These are phyloP conservation scores for Fusarium continuum DNA, from an alignment of 2,329 filamentous ascomycete genomes.

Conservation along the genomic window DNA sequence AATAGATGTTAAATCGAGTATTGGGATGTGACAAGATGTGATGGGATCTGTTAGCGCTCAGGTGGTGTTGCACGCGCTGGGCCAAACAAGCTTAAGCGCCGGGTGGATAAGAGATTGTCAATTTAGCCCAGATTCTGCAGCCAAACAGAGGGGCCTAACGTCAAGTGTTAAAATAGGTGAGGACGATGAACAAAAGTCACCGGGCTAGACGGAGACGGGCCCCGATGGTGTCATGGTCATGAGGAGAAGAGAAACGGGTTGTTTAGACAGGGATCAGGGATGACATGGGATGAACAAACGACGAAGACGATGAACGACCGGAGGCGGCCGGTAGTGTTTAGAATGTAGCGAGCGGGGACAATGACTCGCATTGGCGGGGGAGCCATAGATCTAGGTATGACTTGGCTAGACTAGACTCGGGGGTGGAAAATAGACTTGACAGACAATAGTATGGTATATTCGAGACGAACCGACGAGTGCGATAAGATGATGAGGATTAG, in stretches of 20 bases:
- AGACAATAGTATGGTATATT: conserved; percentile 4
- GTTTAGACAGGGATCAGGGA: conserved; percentile 26
- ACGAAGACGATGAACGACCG: conserved; percentile 22
- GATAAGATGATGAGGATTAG: conserved; percentile 4
- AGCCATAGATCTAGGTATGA: conserved; percentile 27
- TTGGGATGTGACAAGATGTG: conserved; percentile 35
- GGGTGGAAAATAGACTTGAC: conserved; percentile 15
- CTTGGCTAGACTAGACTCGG: conserved; percentile 25
- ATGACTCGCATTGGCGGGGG: conserved; percentile 44
- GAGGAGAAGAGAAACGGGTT: neutral
- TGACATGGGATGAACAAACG: conserved; percentile 22
- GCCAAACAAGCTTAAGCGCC: conserved; percentile 41
- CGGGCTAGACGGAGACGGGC: conserved; percentile 10
- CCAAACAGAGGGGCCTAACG: conserved; percentile 26
- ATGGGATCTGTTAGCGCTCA: conserved; percentile 41
- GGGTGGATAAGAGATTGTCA: conserved; percentile 5
- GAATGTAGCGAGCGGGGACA: conserved; percentile 25
- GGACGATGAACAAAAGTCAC: conserved; percentile 23
- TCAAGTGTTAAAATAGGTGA: conserved; percentile 13
- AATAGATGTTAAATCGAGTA: conserved; percentile 44
- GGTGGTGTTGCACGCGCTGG: conserved; percentile 28
- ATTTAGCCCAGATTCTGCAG: conserved; percentile 44
- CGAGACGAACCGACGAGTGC: conserved; percentile 2
- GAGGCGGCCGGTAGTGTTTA: conserved; percentile 34
- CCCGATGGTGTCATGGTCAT: conserved; percentile 11